Evolutionary conservation across 2,329 filamentous ascomycete genomes (phyloP).

Genomic region (Trichoderma brevicompactum): DNA sequence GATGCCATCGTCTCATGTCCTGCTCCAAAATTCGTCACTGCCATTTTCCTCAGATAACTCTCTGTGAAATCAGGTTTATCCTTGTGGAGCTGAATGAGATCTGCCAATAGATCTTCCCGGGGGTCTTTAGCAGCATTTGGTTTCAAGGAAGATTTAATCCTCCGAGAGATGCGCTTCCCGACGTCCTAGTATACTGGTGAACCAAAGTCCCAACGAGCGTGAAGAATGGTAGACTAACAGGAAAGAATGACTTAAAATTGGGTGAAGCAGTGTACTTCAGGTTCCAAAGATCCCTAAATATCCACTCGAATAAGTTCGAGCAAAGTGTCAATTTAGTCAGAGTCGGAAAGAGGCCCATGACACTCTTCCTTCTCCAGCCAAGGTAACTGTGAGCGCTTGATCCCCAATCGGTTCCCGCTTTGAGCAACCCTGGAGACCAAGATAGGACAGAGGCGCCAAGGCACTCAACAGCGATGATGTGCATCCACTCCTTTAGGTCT

Average conservation of each 20-base stretch:
- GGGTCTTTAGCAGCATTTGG: constrained; percentile 40
- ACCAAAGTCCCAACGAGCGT: background rate
- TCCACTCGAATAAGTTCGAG: constrained; percentile 43
- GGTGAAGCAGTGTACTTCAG: constrained; percentile 51
- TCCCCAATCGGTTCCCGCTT: constrained; percentile 49
- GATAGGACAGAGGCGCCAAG: constrained; percentile 55
- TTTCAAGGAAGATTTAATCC: constrained; percentile 40
- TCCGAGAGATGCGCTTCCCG: constrained; percentile 40
- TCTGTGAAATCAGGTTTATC: constrained; percentile 52
- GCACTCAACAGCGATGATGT: constrained; percentile 58
- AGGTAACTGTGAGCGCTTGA: constrained; percentile 55
- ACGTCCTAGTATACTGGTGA: constrained; percentile 40
- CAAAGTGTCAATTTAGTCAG: constrained; percentile 47
- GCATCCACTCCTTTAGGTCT: constrained; percentile 61
- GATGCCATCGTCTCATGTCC: constrained; percentile 60
- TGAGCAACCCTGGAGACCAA: constrained; percentile 56
- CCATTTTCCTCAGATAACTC: constrained; percentile 55
- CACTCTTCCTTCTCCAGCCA: constrained; percentile 57
- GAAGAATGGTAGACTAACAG: constrained; percentile 43
- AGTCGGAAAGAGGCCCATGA: constrained; percentile 55
- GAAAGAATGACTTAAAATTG: constrained; percentile 55
- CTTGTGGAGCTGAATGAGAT: constrained; percentile 53
- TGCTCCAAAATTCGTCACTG: constrained; percentile 59
- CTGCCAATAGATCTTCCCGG: constrained; percentile 49
- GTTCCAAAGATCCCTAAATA: constrained; percentile 50